A percentile compares a stretch with the other conserved stretches of the same genome.
Conservation (phyloP, 768 basidiomycete species). For the Leccinum obscurum region DNA sequence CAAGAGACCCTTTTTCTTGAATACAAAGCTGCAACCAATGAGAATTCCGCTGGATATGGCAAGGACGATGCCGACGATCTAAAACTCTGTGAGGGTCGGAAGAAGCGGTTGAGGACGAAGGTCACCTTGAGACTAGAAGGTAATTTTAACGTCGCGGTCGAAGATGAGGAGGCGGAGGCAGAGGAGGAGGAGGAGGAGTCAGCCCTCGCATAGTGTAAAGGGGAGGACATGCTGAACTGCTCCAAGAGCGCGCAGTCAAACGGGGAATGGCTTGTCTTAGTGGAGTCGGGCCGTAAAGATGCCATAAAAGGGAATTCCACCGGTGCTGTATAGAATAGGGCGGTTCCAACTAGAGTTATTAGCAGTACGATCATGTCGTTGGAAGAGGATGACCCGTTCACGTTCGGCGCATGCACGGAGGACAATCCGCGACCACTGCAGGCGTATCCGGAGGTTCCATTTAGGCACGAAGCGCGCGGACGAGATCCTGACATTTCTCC, state of each 20-base stretch:
- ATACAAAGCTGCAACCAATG: constrained; percentile 91
- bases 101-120: constrained; percentile 1
- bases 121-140: constrained; percentile 54
- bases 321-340: constrained; percentile 4
- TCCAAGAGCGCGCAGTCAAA: constrained; percentile 9
- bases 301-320: constrained; percentile 10
- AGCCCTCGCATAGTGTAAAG: constrained; percentile 10
- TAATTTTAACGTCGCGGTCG: constrained; percentile 36
- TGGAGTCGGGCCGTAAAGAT: constrained; percentile 13
- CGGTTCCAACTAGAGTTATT: too few species aligned
- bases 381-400: constrained; percentile 16
- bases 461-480: background rate
- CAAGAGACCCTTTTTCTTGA: constrained; percentile 95
- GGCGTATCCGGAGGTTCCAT: constrained; percentile 13
- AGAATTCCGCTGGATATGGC: constrained; percentile 79
- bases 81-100: background rate
- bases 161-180: constrained; percentile 43
- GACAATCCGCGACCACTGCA: constrained; percentile 5
- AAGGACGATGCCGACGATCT: constrained; percentile 78
- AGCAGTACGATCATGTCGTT: constrained; percentile 14
- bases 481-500: constrained; percentile 21
- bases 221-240: constrained; percentile 1
- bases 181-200: constrained; percentile 46
- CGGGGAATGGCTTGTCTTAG: constrained; percentile 10
- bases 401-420: constrained; percentile 2